Evolutionary conservation across 345 rosid species (phyloP).

Genomic region (Citrus inodora): DNA sequence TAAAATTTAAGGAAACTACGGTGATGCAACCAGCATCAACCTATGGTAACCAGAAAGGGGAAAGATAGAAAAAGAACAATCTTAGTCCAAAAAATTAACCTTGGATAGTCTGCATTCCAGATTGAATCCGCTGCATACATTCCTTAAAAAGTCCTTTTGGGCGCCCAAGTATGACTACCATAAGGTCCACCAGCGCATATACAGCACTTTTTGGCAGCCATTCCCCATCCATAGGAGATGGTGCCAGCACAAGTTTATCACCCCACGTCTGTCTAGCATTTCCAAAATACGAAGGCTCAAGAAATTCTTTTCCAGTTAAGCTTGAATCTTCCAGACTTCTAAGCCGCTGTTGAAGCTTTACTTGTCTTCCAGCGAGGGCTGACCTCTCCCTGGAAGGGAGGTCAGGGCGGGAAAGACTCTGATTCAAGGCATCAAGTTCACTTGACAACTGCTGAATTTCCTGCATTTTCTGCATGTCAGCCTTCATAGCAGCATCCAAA

Average conservation of each 20-base stretch:
- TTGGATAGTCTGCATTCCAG: constrained; percentile 76
- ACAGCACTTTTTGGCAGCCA: constrained; percentile 95
- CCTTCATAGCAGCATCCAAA: constrained; percentile 87
- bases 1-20: background rate
- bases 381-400: constrained; percentile 65
- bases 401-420: constrained; percentile 61
- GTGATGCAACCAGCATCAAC: constrained; percentile 1
- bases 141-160: constrained; percentile 95
- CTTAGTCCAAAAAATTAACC: constrained; percentile 33
- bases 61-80: background rate
- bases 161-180: constrained; percentile 83
- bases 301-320: constrained; percentile 33
- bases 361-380: constrained; percentile 47
- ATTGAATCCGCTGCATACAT: constrained; percentile 81
- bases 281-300: constrained; percentile 65
- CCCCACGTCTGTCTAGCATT: constrained; percentile 46
- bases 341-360: constrained; percentile 56
- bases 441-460: constrained; percentile 45
- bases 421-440: constrained; percentile 66
- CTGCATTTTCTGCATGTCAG: constrained; percentile 50
- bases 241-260: constrained; percentile 80
- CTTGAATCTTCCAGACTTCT: constrained; percentile 28
- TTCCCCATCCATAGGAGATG: constrained; percentile 86
- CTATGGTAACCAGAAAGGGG: background rate
- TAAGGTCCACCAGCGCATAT: constrained; percentile 85